Evolutionary conservation across 2,329 filamentous ascomycete species (phyloP).

Genomic region (Cytospora schulzeri): DNA sequence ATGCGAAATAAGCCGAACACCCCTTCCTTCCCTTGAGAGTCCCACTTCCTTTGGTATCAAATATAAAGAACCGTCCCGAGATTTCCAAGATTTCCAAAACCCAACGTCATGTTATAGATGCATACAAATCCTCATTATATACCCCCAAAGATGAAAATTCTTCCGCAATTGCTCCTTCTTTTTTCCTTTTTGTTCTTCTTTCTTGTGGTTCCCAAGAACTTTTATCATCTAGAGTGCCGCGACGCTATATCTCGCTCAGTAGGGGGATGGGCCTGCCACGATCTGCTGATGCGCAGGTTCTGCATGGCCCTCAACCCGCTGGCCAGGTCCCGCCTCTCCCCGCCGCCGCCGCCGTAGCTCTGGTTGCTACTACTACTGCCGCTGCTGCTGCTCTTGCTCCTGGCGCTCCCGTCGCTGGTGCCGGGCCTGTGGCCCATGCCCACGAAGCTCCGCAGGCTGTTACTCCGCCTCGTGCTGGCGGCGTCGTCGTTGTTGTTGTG

Average conservation of each 20-base stretch:
- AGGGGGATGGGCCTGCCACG: not conserved
- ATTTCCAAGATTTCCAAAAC: not conserved
- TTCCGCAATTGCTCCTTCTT: not conserved
- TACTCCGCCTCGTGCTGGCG: not conserved
- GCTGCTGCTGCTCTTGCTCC: not conserved
- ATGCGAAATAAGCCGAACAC: not conserved
- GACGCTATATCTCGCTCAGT: not conserved
- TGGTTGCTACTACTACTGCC: slow-evolving; percentile 2
- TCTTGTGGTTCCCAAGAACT: no score
- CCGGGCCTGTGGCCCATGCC: slow-evolving; percentile 7
- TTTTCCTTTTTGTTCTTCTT: no score
- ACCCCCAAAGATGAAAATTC: not conserved
- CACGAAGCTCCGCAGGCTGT: slow-evolving; percentile 3
- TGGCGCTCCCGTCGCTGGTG: slow-evolving; percentile 9
- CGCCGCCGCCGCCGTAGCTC: not conserved
- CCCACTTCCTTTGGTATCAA: not conserved
- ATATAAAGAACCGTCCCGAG: not conserved
- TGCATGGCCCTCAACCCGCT: slow-evolving; percentile 15
- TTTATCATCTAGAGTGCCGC: not conserved
- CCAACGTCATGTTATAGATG: not conserved
- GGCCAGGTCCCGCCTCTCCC: slow-evolving; percentile 12
- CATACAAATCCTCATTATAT: not conserved
- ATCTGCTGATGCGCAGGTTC: slow-evolving; percentile 11
- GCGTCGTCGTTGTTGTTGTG: not conserved
- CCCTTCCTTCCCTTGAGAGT: not conserved